Percentiles rank a stretch among this genome's conserved stretches.
Conservation (phyloP, 441 rosid genomes). For the Codiaeum variegatum region DNA sequence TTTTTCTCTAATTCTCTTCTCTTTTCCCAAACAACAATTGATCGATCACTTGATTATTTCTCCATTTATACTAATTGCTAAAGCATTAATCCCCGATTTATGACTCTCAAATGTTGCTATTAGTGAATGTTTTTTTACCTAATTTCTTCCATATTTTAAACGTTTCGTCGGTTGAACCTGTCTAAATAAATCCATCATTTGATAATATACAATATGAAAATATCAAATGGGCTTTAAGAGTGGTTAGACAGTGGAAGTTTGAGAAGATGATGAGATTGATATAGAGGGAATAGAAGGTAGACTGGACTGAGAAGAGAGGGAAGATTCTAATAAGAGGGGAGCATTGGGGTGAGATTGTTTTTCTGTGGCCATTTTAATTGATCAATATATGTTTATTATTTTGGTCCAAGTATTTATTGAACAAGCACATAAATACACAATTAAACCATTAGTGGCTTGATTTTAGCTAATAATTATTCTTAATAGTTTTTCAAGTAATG, state of each 20-base stretch:
- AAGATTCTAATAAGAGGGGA: slow-evolving; percentile 32
- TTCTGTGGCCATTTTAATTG: no score
- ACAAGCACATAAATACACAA: no score
- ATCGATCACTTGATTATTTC: slow-evolving; percentile 56
- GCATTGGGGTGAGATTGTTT: slow-evolving; percentile 14
- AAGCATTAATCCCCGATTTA: slow-evolving; percentile 61
- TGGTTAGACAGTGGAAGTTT: slow-evolving; percentile 33
- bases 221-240: slow-evolving; percentile 43
- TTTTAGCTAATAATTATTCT: no score
- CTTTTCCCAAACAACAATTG: slow-evolving; percentile 70
- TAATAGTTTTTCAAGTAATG: no score
- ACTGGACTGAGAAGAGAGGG: slow-evolving; percentile 49
- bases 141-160: slow-evolving; percentile 56
- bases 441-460: no score
- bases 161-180: slow-evolving; percentile 74
- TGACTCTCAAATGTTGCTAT: slow-evolving; percentile 52
- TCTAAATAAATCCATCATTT: slow-evolving; percentile 49
- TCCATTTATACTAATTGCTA: slow-evolving; percentile 56
- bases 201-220: slow-evolving; percentile 41
- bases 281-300: slow-evolving; percentile 50
- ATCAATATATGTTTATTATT: no score
- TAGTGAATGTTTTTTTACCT: slow-evolving; percentile 28
- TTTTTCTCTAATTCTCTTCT: slow-evolving; percentile 36
- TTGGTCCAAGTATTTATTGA: no score
- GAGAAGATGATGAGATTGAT: slow-evolving; percentile 19